Conservation (phyloP, 805 yeast species). For the Hanseniaspora guilliermondii region DNA sequence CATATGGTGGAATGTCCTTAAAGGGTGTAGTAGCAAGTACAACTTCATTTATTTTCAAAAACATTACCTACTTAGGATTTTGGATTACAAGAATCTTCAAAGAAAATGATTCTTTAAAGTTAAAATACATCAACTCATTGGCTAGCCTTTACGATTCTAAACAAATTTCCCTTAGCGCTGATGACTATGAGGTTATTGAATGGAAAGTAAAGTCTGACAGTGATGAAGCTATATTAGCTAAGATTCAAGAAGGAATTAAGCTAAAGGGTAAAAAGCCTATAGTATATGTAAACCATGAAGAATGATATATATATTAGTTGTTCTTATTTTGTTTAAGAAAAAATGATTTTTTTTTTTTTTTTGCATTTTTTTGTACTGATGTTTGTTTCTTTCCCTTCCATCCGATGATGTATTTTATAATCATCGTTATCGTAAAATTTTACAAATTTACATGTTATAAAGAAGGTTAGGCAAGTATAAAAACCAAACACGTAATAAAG, state of each 20-base stretch:
- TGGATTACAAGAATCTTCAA: slow-evolving; percentile 73
- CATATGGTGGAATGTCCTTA: slow-evolving; percentile 96
- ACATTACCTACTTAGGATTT: slow-evolving; percentile 73
- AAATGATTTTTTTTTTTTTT: background rate
- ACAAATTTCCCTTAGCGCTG: slow-evolving; percentile 40
- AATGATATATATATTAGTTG: background rate
- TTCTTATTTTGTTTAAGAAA: background rate
- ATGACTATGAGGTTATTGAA: slow-evolving; percentile 30
- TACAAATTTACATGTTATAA: too few species aligned
- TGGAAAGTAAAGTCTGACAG: slow-evolving; percentile 24
- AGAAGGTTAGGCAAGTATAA: background rate
- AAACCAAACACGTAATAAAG: background rate
- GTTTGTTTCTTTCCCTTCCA: background rate
- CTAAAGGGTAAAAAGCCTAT: slow-evolving; percentile 27
- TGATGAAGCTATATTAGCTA: slow-evolving; percentile 33
- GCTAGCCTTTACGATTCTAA: slow-evolving; percentile 47
- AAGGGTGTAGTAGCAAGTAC: slow-evolving; percentile 91
- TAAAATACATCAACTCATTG: slow-evolving; percentile 41
- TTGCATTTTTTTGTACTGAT: background rate
- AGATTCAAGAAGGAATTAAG: slow-evolving; percentile 35
- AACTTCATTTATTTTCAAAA: slow-evolving; percentile 77
- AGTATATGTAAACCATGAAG: slow-evolving; percentile 24
- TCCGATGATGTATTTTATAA: too few species aligned
- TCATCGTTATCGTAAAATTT: too few species aligned
- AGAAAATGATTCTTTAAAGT: slow-evolving; percentile 47